Base-by-base conservation (phyloP, 345 rosid genomes). In the Citrus sinensis region DNA sequence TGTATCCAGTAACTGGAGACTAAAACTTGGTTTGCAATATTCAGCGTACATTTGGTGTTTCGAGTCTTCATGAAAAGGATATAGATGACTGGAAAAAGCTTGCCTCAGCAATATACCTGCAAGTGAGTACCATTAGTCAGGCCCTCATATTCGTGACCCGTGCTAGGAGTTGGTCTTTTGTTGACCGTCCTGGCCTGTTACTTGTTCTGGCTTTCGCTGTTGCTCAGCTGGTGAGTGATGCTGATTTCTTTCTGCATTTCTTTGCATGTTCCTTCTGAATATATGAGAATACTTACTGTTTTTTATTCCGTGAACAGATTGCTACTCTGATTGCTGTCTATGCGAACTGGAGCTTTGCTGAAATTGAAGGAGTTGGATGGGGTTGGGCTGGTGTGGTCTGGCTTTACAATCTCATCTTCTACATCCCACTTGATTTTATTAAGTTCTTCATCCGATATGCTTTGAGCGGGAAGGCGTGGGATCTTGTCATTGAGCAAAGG, bases 111-210 rank as follows among this genome's bases (percentile, higher is more conserved):
- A 24, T 90, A 29, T 90, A 90, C 77, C 87, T 88, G 78, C 93
- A 88, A 86, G 93, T 87, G 67, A 87, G 93, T 83, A 87, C 86
- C 16, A 87, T 87, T 66, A 90, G 93, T 71, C 93, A 90, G 83
- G 93, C 92, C 72, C 94, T 90, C 54, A 89, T 89, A 79, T 87
- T 90, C 46, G 90, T 90, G 37, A 89, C 92, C 13, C 80, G 90
- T 55, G 79, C 90, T 25, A 72, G 92, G 77, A 87, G 90, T 69
- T 89, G 92, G 90, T 87, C 92, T 56, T 87, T 65, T 59, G 78
- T 87, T 39, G 90, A 89, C 67, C 88, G 92, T 54, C 90, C 92
- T 19, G 88, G 90, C 63, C 55, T 87, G 32, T 86, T 85, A 46
- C 92, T 89, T 30, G 83, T 65, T 14, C 39, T 74, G 4, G 93